Evolutionary conservation across 768 basidiomycete genomes (phyloP), one percentile per base, ranked within the genome.

Genomic region (Lactifluus echinatus): DNA sequence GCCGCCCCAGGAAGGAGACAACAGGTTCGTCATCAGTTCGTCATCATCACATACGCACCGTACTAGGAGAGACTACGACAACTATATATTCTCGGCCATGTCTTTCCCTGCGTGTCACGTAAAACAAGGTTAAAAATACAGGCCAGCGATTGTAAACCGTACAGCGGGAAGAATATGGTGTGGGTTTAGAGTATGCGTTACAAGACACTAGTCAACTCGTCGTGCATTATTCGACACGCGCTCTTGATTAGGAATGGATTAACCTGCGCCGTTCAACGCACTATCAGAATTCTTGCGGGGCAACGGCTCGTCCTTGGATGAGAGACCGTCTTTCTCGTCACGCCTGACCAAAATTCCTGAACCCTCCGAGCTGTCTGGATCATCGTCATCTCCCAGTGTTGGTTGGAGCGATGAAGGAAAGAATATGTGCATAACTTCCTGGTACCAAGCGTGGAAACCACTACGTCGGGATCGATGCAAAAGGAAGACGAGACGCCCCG

Each of bases 391-490:
- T 14, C 19, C 31, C 12, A 12, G 36, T 21, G 33, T 24, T 33
- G 4, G 33, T 26, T 34, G 39, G 29, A 34, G 17, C 1, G 37
- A 48, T 3, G 40, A 36, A 11, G 33, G 57, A 17, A 31, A 31
- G 8, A 61, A 31, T 8, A 52, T 36, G 21, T 31, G 45, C 36
- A 39, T 29, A 23, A 48, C 56, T 45, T 61, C 60, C 24, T 53
- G 46, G 33, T 33, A 51, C 60, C 60, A 61, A 17, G 11, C 8
- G n/a, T 33, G 21, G 39, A 61, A 58, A 17, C 60, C 60, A 33
- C 15, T 19, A 33, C 50, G 60, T 37, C 60, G 56, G 17, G 21
- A 59, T 33, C 28, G 34, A 48, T 21, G 45, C 21, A 59, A 24
- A 26, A 28, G n/a, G 26, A 52, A 3, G 17, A 52, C 17, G 15